Evolutionary conservation across 257 asterid genomes (phyloP).

Genomic region (Leptodermis oblonga): DNA sequence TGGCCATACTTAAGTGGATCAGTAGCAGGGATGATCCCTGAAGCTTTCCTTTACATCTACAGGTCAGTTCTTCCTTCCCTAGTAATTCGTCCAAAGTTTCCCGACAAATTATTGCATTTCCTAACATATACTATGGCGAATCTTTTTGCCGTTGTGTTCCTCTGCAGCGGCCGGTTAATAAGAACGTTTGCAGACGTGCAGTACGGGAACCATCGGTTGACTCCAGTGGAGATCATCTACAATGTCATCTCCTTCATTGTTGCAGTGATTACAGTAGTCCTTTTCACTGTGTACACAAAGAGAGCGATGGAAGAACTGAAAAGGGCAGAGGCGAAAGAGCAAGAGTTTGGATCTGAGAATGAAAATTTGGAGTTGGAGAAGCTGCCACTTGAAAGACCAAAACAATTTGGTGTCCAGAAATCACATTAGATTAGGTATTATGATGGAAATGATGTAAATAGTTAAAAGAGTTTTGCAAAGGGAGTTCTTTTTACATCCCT

Average conservation of each 20-base stretch:
- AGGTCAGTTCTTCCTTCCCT: slow-evolving; percentile 33
- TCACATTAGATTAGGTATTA: not conserved
- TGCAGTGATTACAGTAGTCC: slow-evolving; percentile 54
- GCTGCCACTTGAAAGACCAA: slow-evolving; percentile 39
- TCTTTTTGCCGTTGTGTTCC: slow-evolving; percentile 14
- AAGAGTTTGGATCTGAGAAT: slow-evolving; percentile 20
- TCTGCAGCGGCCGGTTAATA: slow-evolving; percentile 79
- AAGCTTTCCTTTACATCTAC: slow-evolving; percentile 89
- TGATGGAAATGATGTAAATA: slow-evolving; percentile 6
- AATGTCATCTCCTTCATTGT: slow-evolving; percentile 62
- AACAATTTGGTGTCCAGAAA: not conserved
- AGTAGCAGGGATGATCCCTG: slow-evolving; percentile 88
- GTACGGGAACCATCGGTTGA: slow-evolving; percentile 63
- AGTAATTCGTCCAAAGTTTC: not conserved
- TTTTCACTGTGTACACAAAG: slow-evolving; percentile 66
- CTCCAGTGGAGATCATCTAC: slow-evolving; percentile 71
- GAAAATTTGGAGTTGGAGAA: slow-evolving; percentile 49
- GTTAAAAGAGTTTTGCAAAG: not conserved
- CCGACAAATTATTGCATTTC: not conserved
- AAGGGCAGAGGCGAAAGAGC: slow-evolving; percentile 34
- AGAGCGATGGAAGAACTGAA: slow-evolving; percentile 56
- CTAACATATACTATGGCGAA: no score
- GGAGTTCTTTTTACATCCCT: slow-evolving; percentile 1
- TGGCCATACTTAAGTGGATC: slow-evolving; percentile 94
- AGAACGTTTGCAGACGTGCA: slow-evolving; percentile 78